A percentile compares a stretch with the other conserved stretches of the same genome.
These are phyloP conservation scores for Talaromyces sp. DNA, from an alignment of 2,329 filamentous ascomycete genomes.

Conservation along the genomic window DNA sequence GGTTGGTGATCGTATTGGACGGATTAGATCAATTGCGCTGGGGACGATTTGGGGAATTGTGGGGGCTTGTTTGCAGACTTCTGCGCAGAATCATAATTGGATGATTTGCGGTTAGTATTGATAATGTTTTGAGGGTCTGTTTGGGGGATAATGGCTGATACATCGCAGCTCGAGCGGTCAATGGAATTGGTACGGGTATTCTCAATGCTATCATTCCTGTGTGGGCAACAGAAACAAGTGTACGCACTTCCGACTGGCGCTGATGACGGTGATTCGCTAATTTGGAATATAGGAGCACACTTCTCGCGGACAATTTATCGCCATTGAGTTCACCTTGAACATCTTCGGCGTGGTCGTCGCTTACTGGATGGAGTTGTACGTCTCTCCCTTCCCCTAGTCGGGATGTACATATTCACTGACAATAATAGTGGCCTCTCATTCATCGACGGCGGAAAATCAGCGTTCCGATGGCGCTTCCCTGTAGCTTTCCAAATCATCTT, in stretches of 20 bases:
- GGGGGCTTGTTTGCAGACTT: constrained; percentile 64
- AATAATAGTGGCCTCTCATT: constrained; percentile 56
- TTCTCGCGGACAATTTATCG: constrained; percentile 66
- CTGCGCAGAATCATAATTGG: constrained; percentile 65
- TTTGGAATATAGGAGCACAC: constrained; percentile 62
- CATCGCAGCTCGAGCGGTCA: constrained; percentile 55
- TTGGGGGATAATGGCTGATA: background rate
- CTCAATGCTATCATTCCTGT: constrained; percentile 69
- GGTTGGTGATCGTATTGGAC: constrained; percentile 62
- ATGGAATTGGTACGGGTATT: constrained; percentile 67
- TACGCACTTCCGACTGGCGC: too few relatives aligned
- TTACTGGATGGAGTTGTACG: constrained; percentile 60
- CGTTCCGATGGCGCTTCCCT: constrained; percentile 66
- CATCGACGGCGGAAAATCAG: constrained; percentile 57
- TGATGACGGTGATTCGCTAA: too few relatives aligned
- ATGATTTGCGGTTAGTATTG: constrained; percentile 63
- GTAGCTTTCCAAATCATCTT: constrained; percentile 69
- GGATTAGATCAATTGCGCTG: constrained; percentile 63
- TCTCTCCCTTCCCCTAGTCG: background rate
- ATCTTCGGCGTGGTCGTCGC: constrained; percentile 67
- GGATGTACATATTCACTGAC: constrained; percentile 17
- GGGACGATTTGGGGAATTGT: constrained; percentile 59
- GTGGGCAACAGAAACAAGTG: constrained; percentile 65
- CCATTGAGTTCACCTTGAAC: constrained; percentile 71
- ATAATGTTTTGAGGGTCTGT: background rate